Conservation (phyloP, 2,329 filamentous ascomycete species). For the Myriosclerotinia curreyana region DNA sequence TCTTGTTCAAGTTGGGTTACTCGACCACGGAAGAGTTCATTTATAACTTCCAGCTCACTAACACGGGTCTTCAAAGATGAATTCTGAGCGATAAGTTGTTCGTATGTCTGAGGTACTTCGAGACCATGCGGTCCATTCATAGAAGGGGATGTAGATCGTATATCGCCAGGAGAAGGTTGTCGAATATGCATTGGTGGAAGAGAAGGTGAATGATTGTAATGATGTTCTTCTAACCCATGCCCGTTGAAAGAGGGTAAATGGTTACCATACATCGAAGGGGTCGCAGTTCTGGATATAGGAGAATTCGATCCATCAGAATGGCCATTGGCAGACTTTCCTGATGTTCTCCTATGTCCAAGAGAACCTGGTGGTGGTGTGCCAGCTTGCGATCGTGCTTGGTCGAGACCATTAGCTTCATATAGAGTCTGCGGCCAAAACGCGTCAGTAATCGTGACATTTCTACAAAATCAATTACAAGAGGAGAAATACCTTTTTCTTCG, state of each 20-base stretch:
- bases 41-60: slow-evolving; percentile 93
- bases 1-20: slow-evolving; percentile 74
- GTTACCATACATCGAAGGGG: slow-evolving; percentile 70
- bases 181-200: slow-evolving; percentile 51
- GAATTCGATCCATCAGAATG: slow-evolving; percentile 73
- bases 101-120: slow-evolving; percentile 72
- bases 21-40: slow-evolving; percentile 72
- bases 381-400: slow-evolving; percentile 53
- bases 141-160: slow-evolving; percentile 44
- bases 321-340: slow-evolving; percentile 70
- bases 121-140: slow-evolving; percentile 58
- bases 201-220: slow-evolving; percentile 57
- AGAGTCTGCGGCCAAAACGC: slow-evolving; percentile 34
- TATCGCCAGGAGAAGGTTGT: slow-evolving; percentile 55
- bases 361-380: slow-evolving; percentile 51
- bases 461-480: not conserved
- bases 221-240: slow-evolving; percentile 61
- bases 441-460: slow-evolving; percentile 34
- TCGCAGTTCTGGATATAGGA: slow-evolving; percentile 74
- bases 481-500: slow-evolving; percentile 71
- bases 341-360: slow-evolving; percentile 59
- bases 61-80: slow-evolving; percentile 91
- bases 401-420: slow-evolving; percentile 57
- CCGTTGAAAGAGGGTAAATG: slow-evolving; percentile 78
- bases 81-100: slow-evolving; percentile 76